A percentile compares a stretch with the other conserved stretches of the same genome.
Conservation (phyloP, 805 yeast genomes). For the Grigorovia yakushimaensis region DNA sequence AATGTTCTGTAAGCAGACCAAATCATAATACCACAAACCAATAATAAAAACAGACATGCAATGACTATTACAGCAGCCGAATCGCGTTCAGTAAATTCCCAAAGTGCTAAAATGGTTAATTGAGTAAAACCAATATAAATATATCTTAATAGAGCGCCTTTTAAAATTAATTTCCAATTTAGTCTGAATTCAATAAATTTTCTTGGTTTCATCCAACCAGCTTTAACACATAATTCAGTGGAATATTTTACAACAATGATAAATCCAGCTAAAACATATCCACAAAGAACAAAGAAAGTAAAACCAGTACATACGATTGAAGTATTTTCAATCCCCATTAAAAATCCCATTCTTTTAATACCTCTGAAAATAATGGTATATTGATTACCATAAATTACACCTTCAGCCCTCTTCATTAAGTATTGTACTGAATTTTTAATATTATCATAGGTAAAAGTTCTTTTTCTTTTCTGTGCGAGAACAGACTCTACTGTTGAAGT, state of each 20-base stretch:
- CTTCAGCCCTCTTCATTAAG: constrained; percentile 30
- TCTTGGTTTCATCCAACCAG: constrained; percentile 41
- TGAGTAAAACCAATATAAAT: constrained; percentile 81
- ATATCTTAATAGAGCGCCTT: constrained; percentile 72
- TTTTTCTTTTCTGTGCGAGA: constrained; percentile 45
- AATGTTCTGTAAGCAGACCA: constrained; percentile 61
- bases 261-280: constrained; percentile 57
- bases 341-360: constrained; percentile 69
- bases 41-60: constrained; percentile 60
- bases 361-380: constrained; percentile 70
- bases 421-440: constrained; percentile 6
- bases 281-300: constrained; percentile 72
- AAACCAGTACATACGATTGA: constrained; percentile 79
- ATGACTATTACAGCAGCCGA: constrained; percentile 83
- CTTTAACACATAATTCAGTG: constrained; percentile 38
- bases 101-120: constrained; percentile 63
- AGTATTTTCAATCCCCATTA: constrained; percentile 69
- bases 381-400: constrained; percentile 39
- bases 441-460: background rate
- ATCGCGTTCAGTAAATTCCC: constrained; percentile 77
- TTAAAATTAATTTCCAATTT: constrained; percentile 51
- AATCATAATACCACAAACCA: constrained; percentile 49
- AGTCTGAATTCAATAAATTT: constrained; percentile 41
- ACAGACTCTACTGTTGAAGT: constrained; percentile 54
- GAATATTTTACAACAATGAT: constrained; percentile 46